A percentile compares a stretch with the other conserved stretches of the same genome.
These are phyloP conservation scores for Aspergillus jensenii DNA, from an alignment of 2,329 filamentous ascomycete species.

Conservation along the genomic window DNA sequence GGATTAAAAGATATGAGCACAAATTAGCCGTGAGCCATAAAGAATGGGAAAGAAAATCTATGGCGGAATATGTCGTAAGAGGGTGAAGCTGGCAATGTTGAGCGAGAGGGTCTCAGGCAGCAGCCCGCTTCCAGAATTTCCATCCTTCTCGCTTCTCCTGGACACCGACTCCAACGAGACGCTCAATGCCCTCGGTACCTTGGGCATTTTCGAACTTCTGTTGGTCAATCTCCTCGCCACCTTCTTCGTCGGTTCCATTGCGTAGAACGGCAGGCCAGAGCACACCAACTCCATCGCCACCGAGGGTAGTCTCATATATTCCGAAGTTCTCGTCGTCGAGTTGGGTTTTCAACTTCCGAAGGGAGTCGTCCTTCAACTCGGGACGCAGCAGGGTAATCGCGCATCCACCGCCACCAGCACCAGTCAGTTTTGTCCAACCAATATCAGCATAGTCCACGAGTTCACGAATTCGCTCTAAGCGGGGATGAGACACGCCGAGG, in stretches of 20 bases:
- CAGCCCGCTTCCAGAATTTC: slow-evolving; percentile 72
- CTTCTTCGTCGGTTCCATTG: slow-evolving; percentile 77
- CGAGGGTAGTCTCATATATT: slow-evolving; percentile 85
- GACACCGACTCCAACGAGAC: slow-evolving; percentile 76
- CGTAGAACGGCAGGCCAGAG: slow-evolving; percentile 89
- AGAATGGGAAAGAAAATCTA: background rate
- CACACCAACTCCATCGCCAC: slow-evolving; percentile 90
- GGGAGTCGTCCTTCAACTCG: slow-evolving; percentile 54
- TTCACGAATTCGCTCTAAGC: slow-evolving; percentile 86
- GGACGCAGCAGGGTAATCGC: slow-evolving; percentile 87
- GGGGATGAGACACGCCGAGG: slow-evolving; percentile 90
- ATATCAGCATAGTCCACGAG: slow-evolving; percentile 85
- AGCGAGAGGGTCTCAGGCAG: background rate
- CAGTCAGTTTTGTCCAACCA: slow-evolving; percentile 96
- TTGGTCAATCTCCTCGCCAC: slow-evolving; percentile 88
- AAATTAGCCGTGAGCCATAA: background rate
- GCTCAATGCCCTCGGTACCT: slow-evolving; percentile 81
- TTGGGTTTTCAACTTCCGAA: slow-evolving; percentile 64
- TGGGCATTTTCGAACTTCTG: slow-evolving; percentile 84
- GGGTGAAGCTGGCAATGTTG: background rate
- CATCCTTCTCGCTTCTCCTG: slow-evolving; percentile 72
- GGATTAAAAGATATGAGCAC: background rate
- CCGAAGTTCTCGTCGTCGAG: slow-evolving; percentile 72
- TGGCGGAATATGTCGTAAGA: background rate
- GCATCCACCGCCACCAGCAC: slow-evolving; percentile 92